Percentiles rank a stretch among this genome's conserved stretches.
Conservation (phyloP, 495 filamentous ascomycete species). For the Penicillium macrosclerotiorum region DNA sequence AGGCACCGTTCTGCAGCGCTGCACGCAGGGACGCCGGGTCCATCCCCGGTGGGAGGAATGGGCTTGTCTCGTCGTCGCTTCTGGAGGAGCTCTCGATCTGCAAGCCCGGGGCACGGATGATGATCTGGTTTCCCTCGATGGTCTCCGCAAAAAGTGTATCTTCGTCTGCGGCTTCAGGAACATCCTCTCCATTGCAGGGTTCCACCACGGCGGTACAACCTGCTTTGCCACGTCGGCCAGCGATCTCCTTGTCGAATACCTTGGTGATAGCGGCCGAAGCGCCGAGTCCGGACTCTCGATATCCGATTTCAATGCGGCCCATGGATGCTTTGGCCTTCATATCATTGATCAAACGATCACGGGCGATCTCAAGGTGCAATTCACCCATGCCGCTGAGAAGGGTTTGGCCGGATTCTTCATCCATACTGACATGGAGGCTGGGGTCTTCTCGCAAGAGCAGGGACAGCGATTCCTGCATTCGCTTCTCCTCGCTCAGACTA, state of each 20-base stretch:
- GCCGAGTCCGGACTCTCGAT: conserved; percentile 72
- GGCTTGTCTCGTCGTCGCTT: conserved; percentile 36
- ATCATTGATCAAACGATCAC: conserved; percentile 81
- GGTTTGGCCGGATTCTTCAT: conserved; percentile 91
- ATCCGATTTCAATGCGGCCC: conserved; percentile 94
- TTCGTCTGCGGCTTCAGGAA: conserved; percentile 21
- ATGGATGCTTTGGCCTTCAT: conserved; percentile 86
- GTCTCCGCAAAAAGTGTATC: conserved; percentile 28
- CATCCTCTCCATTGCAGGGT: conserved; percentile 47
- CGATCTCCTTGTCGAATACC: conserved; percentile 74
- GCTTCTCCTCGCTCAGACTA: conserved; percentile 72
- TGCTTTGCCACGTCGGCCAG: conserved; percentile 75
- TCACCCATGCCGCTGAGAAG: conserved; percentile 96
- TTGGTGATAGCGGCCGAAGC: conserved; percentile 52
- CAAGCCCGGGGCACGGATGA: conserved; percentile 49
- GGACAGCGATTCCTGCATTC: conserved; percentile 68
- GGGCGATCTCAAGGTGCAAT: conserved; percentile 93
- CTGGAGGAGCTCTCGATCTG: conserved; percentile 35
- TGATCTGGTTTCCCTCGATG: conserved; percentile 58
- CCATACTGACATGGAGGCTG: conserved; percentile 77
- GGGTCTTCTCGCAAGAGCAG: conserved; percentile 90
- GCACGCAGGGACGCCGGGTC: conserved; percentile 55
- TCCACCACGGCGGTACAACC: conserved; percentile 66
- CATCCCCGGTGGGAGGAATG: conserved; percentile 56
- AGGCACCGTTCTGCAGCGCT: conserved; percentile 70